A percentile compares a stretch with the other conserved stretches of the same genome.
Conservation (phyloP, 2,329 filamentous ascomycete genomes). For the Rutstroemia sydowiana region DNA sequence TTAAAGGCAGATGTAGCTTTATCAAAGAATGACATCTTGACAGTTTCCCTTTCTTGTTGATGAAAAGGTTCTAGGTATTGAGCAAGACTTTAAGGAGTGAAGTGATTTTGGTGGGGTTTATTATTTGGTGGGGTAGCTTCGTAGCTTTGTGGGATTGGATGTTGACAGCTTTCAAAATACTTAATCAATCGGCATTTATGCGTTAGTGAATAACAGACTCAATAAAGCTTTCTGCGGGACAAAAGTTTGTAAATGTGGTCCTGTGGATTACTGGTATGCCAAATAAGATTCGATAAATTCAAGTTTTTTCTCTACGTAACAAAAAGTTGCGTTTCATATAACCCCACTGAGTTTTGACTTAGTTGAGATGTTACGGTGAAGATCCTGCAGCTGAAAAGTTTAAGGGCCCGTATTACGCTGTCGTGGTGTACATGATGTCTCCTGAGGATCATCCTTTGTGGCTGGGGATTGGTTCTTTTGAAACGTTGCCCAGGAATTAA, state of each 20-base stretch:
- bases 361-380: background rate
- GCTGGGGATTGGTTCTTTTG: no score
- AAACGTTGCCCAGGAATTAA: no score
- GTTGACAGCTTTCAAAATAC: background rate
- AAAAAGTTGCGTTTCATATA: background rate
- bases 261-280: background rate
- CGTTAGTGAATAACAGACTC: background rate
- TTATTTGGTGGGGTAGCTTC: background rate
- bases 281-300: background rate
- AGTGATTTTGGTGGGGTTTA: background rate
- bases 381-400: background rate
- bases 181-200: background rate
- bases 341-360: background rate
- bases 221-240: background rate
- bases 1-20: slow-evolving; percentile 15
- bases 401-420: no score
- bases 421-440: no score
- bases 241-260: background rate
- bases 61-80: background rate
- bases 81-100: background rate
- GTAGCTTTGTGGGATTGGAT: background rate
- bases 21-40: slow-evolving; percentile 19
- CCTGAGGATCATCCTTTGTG: no score
- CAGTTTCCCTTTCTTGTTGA: no score
- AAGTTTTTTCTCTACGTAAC: background rate